Evolutionary conservation across 768 basidiomycete species (phyloP).

Genomic region (Kwoniella shandongensis): DNA sequence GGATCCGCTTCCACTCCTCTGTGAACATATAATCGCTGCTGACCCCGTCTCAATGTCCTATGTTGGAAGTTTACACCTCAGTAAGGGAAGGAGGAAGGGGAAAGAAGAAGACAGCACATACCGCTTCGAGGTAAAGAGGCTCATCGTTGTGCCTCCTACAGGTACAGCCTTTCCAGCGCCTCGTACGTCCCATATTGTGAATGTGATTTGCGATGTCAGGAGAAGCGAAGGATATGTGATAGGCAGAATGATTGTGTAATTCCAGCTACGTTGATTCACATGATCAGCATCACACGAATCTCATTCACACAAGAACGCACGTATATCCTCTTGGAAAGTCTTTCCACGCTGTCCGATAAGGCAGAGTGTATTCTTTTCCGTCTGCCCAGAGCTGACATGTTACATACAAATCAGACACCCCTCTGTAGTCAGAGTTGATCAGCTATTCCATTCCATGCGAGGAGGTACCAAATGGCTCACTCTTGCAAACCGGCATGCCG

Average conservation of each 20-base stretch:
- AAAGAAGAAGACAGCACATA: constrained; percentile 52
- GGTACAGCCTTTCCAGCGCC: constrained; percentile 75
- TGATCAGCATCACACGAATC: background rate
- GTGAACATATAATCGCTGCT: constrained; percentile 85
- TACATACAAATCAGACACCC: constrained; percentile 87
- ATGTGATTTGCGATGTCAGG: constrained; percentile 78
- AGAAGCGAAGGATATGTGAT: constrained; percentile 94
- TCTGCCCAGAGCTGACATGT: constrained; percentile 89
- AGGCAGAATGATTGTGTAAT: constrained; percentile 89
- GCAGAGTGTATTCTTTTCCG: constrained; percentile 87
- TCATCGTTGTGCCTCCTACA: constrained; percentile 87
- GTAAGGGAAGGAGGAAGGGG: background rate
- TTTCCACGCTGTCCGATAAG: constrained; percentile 88
- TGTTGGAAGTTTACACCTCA: background rate
- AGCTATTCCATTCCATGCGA: background rate
- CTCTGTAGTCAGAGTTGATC: constrained; percentile 57
- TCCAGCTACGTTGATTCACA: constrained; percentile 66
- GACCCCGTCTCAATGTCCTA: constrained; percentile 86
- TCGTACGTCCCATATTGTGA: constrained; percentile 95
- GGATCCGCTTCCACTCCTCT: constrained; percentile 82
- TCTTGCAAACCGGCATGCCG: constrained; percentile 77
- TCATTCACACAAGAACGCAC: constrained; percentile 56
- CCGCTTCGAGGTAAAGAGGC: constrained; percentile 92
- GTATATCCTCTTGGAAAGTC: constrained; percentile 79
- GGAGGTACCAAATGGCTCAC: constrained; percentile 54